Evolutionary conservation across 257 asterid species (phyloP).

Genomic region (Cruciata laevipes): DNA sequence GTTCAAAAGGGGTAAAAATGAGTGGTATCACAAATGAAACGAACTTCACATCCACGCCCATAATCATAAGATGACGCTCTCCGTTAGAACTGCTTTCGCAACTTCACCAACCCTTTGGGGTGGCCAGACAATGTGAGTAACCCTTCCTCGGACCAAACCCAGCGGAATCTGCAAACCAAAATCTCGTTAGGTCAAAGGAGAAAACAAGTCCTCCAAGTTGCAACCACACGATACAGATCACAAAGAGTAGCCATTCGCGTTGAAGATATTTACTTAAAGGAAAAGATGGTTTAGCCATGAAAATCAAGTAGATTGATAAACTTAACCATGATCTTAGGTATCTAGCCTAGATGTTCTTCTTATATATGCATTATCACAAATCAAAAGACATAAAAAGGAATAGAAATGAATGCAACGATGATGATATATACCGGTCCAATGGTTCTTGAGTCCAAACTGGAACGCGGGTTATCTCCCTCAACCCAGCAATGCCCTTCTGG

Average conservation of each 20-base stretch:
- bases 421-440: constrained; percentile 59
- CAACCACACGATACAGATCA: neutral
- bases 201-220: neutral
- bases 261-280: neutral
- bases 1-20: neutral
- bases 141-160: constrained; percentile 81
- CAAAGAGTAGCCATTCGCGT: neutral
- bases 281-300: neutral
- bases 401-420: neutral
- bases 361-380: neutral
- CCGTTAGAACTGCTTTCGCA: constrained; percentile 25
- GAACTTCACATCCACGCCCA: constrained; percentile 1
- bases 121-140: constrained; percentile 80
- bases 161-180: constrained; percentile 58
- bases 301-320: too few species aligned
- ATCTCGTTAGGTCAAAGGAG: neutral
- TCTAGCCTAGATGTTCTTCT: neutral
- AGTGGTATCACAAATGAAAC: neutral
- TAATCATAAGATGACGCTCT: constrained; percentile 19
- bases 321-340: neutral
- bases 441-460: constrained; percentile 74
- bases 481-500: constrained; percentile 98
- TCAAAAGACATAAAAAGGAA: neutral
- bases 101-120: constrained; percentile 72
- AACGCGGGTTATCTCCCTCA: constrained; percentile 72